Evolutionary conservation across 805 yeast species (phyloP).

Genomic region (Geotrichum ghanense): DNA sequence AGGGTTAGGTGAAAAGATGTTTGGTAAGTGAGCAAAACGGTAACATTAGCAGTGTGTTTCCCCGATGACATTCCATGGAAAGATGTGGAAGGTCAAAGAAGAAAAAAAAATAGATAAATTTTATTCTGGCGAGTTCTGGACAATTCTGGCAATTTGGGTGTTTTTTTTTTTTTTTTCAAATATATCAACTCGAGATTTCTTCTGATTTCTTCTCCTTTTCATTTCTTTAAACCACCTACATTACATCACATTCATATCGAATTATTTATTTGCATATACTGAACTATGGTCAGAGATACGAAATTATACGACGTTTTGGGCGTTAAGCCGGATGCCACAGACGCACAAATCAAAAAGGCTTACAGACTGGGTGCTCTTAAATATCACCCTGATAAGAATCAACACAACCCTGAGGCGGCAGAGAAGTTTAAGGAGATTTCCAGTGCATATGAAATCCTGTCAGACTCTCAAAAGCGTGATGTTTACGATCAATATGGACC

Average conservation of each 20-base stretch:
- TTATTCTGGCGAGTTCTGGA: too few species aligned
- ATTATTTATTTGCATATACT: neutral
- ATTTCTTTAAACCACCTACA: too few species aligned
- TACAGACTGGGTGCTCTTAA: constrained; percentile 64
- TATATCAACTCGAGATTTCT: too few species aligned
- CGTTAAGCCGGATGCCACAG: constrained; percentile 41
- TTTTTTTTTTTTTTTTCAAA: too few species aligned
- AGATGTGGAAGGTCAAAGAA: too few species aligned
- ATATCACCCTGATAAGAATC: constrained; percentile 68
- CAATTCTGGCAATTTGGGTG: too few species aligned
- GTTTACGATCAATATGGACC: constrained; percentile 84
- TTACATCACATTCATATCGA: neutral
- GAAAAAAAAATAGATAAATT: too few species aligned
- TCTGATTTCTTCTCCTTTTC: too few species aligned
- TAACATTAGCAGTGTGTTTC: too few species aligned
- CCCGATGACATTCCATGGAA: too few species aligned
- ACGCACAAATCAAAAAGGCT: constrained; percentile 60
- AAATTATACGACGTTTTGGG: constrained; percentile 51
- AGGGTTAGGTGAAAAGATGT: too few species aligned
- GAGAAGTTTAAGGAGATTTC: constrained; percentile 92
- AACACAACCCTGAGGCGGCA: constrained; percentile 56
- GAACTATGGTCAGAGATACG: constrained; percentile 57
- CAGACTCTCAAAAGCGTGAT: constrained; percentile 82
- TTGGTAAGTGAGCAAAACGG: too few species aligned
- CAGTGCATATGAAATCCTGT: constrained; percentile 76